Evolutionary conservation across 225 moss, liverwort and hornwort genomes (phyloP).

Genomic region (Physcomitrium patens): DNA sequence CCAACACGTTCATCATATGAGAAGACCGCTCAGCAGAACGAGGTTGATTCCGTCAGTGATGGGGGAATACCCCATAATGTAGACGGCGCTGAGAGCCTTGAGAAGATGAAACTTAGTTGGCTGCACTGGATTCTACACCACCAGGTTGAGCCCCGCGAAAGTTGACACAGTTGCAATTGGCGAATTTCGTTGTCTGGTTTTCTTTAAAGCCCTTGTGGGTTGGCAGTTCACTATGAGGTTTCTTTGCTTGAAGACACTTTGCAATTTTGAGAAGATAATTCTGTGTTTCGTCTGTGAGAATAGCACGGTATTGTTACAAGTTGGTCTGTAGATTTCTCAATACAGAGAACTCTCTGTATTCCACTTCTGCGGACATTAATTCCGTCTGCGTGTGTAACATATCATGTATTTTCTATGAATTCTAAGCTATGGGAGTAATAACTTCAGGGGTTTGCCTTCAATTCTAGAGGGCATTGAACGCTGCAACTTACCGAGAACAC

Average conservation of each 20-base stretch:
- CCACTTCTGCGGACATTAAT: background rate
- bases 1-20: constrained; percentile 5
- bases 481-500: background rate
- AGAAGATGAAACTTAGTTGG: constrained; percentile 44
- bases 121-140: constrained; percentile 51
- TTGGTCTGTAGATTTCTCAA: background rate
- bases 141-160: background rate
- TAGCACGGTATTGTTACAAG: constrained; percentile 6
- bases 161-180: background rate
- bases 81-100: constrained; percentile 28
- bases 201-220: background rate
- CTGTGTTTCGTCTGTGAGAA: constrained; percentile 11
- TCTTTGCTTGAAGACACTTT: too few species aligned
- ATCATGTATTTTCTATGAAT: background rate
- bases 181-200: constrained; percentile 12
- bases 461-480: background rate
- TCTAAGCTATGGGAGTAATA: background rate
- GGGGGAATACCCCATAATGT: background rate
- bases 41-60: background rate
- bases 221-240: too few species aligned
- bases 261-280: too few species aligned
- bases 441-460: background rate
- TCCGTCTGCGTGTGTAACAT: background rate
- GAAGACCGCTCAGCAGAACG: constrained; percentile 25
- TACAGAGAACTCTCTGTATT: background rate